Base-by-base conservation (phyloP, 495 filamentous ascomycete species). In the Xylaria scruposa region DNA sequence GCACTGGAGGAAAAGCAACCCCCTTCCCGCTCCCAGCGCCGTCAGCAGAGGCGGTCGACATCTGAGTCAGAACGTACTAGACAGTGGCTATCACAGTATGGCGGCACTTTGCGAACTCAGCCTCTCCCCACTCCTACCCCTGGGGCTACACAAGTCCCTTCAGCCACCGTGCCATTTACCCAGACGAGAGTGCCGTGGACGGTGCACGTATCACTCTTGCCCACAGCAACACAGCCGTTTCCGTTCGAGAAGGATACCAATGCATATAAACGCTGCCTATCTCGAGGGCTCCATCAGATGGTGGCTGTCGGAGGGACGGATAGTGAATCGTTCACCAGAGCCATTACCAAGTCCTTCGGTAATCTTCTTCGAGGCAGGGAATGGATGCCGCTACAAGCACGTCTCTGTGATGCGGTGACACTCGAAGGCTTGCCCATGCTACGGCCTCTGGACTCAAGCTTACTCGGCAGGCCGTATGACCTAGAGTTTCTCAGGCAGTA, bases 221-320 rank as follows among this genome's bases (percentile, higher is more conserved):
- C 87, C 13, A 84, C 82, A 68, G 82, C 80, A 19, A 78, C 75
- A 56, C 83, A 86, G 70, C 84, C 86, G 44, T 87, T 89, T 75
- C 87, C 87, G 9, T 89, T 89, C 77, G 87, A 89, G 80, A 85
- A 87, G 77, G 86, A 87, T 71, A 89, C 87, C 46, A 85, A 82
- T 60, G 86, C 86, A 7, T 89, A 89, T 77, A 87, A 88, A 74
- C 81, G 87, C 31, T 89, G 87, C 68, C 78, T 88, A 19, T 88
- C 87, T 40, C 84, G 87, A 24, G 87, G 86, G 21, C 82, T 87
- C 60, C 87, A 88, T 77, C 86, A 81, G 70, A 81, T 87, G 76
- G 81, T 88, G 31, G 85, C 82, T 29, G 79, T 88, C 24, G 78
- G 80, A 46, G 85, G 84, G 31, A 80, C 80, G 38, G 83, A 85